Evolutionary conservation across 2,329 filamentous ascomycete genomes (phyloP), one percentile per base, ranked within the genome.

Genomic region (Dactylellina leptospora): DNA sequence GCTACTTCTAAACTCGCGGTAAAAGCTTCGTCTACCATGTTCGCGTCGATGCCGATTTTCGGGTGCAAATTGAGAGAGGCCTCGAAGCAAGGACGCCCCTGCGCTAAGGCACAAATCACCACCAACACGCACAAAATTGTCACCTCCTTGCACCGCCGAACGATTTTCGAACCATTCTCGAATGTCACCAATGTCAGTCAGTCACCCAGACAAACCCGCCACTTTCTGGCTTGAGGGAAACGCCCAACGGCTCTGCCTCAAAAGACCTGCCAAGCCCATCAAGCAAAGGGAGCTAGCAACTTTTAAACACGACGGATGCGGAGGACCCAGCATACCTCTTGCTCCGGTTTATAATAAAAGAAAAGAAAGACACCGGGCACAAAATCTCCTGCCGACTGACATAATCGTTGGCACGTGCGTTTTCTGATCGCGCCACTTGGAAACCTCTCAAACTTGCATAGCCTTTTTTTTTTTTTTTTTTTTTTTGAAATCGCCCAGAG

Each of bases 291-390:
- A 60, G 45, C 68, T 72, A 72, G 68, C 68, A 72, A 54, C 68
- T 64, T 72, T 64, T 72, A 64, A 72, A 72, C 59, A 51, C 53
- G 68, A 72, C 68, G 68, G 59, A 72, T 72, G 59, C 45, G 58
- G 66, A 59, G 56, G 56, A 47, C 42, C 53, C 30, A 64, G 45
- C 47, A 64, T 60, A 36, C 68, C 48, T 50, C 44, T 27, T 62
- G 22, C 16, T 61, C 56, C 30, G 27, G 30, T 42, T 56, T 58
- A 56, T 50, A 63, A 51, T 48, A 51, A 50, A 55, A 45, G 33
- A 54, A 38, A 50, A 62, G 8, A 63, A 16, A 45, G 42, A 36
- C 20, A 51, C 22, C 27, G 44, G 10, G 50, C 58, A 56, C 50
- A 62, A 63, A 63, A 20, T 60, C 51, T 47, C 58, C 51, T 53